These are phyloP conservation scores for Nicotiana benthamiana DNA, from an alignment of 257 asterid species.

Conservation along the genomic window DNA sequence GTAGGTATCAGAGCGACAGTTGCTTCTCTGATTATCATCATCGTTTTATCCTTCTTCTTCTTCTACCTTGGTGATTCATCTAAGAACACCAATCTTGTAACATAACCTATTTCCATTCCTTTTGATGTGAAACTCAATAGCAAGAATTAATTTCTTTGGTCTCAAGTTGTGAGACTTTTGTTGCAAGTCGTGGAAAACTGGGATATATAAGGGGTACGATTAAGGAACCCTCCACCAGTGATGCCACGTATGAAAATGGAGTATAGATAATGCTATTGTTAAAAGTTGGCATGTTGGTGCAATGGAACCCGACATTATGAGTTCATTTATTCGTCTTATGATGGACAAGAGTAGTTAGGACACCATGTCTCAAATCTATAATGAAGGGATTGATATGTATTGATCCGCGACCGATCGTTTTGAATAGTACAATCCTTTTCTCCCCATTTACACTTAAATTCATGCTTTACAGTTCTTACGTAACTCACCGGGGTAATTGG, in stretches of 20 bases:
- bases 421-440: too few species aligned
- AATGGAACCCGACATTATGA: not conserved
- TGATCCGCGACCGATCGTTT: too few species aligned
- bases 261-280: not conserved
- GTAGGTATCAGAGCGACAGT: too few species aligned
- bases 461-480: too few species aligned
- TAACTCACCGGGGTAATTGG: too few species aligned
- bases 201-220: not conserved
- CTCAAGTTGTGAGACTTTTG: not conserved
- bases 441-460: too few species aligned
- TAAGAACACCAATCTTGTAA: too few species aligned
- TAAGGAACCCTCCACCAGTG: not conserved
- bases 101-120: too few species aligned
- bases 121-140: too few species aligned
- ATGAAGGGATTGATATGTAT: not conserved
- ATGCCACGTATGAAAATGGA: not conserved
- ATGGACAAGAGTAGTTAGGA: not conserved
- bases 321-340: not conserved
- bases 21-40: too few species aligned
- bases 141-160: not conserved
- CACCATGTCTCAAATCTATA: not conserved
- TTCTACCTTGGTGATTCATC: too few species aligned
- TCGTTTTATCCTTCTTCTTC: too few species aligned
- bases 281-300: not conserved
- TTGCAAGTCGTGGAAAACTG: not conserved